Base-by-base conservation (phyloP, 2,329 filamentous ascomycete genomes). In the Phoma sp. region DNA sequence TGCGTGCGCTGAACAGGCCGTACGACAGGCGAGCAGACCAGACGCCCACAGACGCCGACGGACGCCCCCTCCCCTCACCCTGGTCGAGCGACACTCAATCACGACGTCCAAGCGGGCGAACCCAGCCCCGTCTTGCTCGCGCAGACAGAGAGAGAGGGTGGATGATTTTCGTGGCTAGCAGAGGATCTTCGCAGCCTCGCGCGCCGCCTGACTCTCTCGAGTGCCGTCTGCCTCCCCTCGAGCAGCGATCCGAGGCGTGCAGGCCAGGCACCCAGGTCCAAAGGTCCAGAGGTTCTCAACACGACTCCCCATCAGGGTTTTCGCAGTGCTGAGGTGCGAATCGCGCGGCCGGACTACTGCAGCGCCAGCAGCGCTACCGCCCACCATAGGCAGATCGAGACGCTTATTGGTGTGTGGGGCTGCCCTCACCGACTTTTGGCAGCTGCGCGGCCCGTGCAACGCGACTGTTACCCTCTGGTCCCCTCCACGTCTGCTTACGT, bases 311-410 rank as follows among this genome's bases (percentile, higher is more conserved):
- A 51, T 61, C 60, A 65, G 56, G 64, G 60, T 55, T 64, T 61
- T 61, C 40, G 50, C 41, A 32, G 36, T 46, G 31, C 46, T 51
- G 52, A 55, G 46, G 24, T 55, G 46, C 52, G 46, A 51, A 47
- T 55, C n/a, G 46, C 25, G 46, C 43, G 62, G 55, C 58, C 63
- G 59, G 65, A 61, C 65, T 64, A 64, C 61, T 68, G 65, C 63
- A 68, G 63, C 65, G 65, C 63, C 56, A 64, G 52, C 58, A 57
- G 63, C 60, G 63, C 63, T 66, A 67, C 55, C 37, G 52, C 38
- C 46, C 46, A 43, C 52, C 52, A 55, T 32, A 55, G 51, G 54
- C 59, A 52, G 58, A 60, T 55, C 49, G 40, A 46, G 44, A 46
- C 55, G 49, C 49, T 49, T 52, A 54, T 52, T 53, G 55, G 45